Percentiles rank a stretch among this genome's conserved stretches.
These are phyloP conservation scores for Eimeria necatrix DNA, from an alignment of 169 alveolate species.

Conservation along the genomic window DNA sequence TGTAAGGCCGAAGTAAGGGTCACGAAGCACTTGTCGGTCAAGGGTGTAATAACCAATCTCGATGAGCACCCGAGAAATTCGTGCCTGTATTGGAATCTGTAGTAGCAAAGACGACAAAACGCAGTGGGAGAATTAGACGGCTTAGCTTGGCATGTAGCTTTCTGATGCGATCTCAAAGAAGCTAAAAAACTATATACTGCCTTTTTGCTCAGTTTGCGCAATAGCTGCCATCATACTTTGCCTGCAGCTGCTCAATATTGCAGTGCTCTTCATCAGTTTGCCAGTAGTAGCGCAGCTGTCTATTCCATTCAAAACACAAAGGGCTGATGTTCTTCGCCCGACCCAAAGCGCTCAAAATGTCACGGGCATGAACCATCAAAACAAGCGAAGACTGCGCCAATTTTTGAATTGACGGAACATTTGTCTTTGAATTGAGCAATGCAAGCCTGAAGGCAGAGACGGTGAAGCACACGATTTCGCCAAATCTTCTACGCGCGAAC, in stretches of 20 bases:
- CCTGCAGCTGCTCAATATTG: conserved; percentile 68
- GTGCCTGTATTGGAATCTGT: conserved; percentile 90
- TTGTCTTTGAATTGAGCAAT: conserved; percentile 89
- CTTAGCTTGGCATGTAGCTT: no score
- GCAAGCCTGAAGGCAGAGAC: conserved; percentile 97
- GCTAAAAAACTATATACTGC: no score
- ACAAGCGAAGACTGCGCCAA: conserved; percentile 87
- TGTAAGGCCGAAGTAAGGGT: conserved; percentile 95
- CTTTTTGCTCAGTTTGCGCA: neutral
- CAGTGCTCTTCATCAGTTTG: conserved; percentile 74
- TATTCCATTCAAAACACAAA: conserved; percentile 97
- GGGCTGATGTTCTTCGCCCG: conserved; percentile 80
- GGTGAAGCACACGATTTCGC: conserved; percentile 82
- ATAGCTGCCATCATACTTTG: neutral
- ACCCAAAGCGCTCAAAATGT: conserved; percentile 87
- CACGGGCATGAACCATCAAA: conserved; percentile 87
- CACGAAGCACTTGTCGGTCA: conserved; percentile 97
- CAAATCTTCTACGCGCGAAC: no score
- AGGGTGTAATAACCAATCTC: conserved; percentile 96
- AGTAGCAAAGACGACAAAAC: conserved; percentile 80
- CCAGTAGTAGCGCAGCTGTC: conserved; percentile 96
- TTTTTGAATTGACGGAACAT: conserved; percentile 89
- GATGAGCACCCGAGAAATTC: conserved; percentile 96
- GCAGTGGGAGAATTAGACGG: no score
- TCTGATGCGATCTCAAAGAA: no score